phyloP scores from a whole-genome alignment of 768 basidiomycete genomes.

The Hirschioporus abietinus region DNA sequence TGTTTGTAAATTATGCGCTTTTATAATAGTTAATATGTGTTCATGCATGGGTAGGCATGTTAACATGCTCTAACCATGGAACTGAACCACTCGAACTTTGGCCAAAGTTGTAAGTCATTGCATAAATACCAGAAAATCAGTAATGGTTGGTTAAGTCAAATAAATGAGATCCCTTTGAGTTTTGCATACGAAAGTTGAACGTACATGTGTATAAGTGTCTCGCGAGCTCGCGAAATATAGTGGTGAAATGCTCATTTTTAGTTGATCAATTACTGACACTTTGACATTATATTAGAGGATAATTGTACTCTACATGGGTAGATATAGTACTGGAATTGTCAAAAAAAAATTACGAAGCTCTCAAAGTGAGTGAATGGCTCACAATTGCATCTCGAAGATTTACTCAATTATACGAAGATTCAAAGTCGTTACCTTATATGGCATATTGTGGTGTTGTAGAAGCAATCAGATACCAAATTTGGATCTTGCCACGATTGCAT shows the following conservation, averaged over 20 bases:
- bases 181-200: neutral
- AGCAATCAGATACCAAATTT: neutral
- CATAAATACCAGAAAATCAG: neutral
- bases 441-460: neutral
- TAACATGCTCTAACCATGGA: neutral
- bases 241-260: neutral
- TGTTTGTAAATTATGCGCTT: neutral
- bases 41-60: neutral
- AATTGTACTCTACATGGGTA: no score
- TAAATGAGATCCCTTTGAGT: neutral
- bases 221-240: neutral
- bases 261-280: no score
- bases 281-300: no score
- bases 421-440: neutral
- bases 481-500: neutral
- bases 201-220: neutral
- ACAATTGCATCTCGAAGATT: neutral
- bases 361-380: neutral
- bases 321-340: no score
- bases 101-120: neutral
- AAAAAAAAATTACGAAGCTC: neutral
- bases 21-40: no score
- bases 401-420: neutral
- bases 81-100: neutral
- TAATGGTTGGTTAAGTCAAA: neutral